Percentiles rank a stretch among this genome's conserved stretches.
phyloP scores from a whole-genome alignment of 2,329 filamentous ascomycete species.

The Aulographum hederae region DNA sequence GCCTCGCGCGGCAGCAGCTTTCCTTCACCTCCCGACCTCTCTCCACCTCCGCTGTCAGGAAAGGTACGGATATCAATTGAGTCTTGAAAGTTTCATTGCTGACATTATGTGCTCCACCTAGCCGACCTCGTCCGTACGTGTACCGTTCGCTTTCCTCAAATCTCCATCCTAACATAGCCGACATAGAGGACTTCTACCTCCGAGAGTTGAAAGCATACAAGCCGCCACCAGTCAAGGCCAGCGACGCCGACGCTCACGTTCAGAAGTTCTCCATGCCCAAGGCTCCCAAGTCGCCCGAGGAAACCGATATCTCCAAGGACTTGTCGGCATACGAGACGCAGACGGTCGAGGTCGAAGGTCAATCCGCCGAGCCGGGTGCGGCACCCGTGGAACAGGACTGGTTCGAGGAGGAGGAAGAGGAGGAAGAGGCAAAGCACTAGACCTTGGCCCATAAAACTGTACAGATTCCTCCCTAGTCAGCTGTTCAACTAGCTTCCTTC shows the following conservation, averaged over 20 bases:
- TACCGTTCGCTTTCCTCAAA: too few relatives aligned
- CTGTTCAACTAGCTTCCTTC: too few relatives aligned
- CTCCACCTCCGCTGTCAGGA: slow-evolving; percentile 39
- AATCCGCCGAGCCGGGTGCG: slow-evolving; percentile 44
- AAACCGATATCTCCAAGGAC: slow-evolving; percentile 79
- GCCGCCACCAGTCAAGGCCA: slow-evolving; percentile 61
- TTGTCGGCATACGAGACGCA: slow-evolving; percentile 89
- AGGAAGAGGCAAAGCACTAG: slow-evolving; percentile 20
- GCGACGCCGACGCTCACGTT: slow-evolving; percentile 78
- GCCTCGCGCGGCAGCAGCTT: slow-evolving; percentile 38
- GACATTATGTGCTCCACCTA: slow-evolving; percentile 25
- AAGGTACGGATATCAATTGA: too few relatives aligned
- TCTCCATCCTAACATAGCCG: too few relatives aligned
- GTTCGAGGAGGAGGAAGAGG: slow-evolving; percentile 61
- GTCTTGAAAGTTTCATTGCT: too few relatives aligned
- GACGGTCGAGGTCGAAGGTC: slow-evolving; percentile 85
- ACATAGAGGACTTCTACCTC: slow-evolving; percentile 96
- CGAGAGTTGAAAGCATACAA: slow-evolving; percentile 95
- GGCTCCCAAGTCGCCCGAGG: slow-evolving; percentile 76
- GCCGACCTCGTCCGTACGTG: slow-evolving; percentile 95
- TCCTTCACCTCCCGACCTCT: slow-evolving; percentile 39
- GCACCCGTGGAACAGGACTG: slow-evolving; percentile 50
- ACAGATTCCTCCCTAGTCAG: too few relatives aligned
- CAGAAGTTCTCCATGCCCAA: slow-evolving; percentile 70
- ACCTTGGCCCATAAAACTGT: background rate